Base-by-base conservation (phyloP, 371 early-diverging fungal genomes). In the Rhizopus stolonifer region DNA sequence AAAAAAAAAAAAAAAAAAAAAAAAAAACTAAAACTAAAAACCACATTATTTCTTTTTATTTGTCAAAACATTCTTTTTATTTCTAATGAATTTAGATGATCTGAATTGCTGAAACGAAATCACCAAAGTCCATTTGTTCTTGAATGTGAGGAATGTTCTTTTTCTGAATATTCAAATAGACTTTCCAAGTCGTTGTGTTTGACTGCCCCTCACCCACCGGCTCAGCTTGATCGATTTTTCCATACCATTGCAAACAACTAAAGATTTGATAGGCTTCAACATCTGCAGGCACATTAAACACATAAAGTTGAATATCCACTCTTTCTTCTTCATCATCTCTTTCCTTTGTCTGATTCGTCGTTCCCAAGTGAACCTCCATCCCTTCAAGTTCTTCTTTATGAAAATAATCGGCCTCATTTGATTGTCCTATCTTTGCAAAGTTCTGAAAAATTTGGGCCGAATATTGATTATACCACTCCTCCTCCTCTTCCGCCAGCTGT, bases 231-330 rank as follows among this genome's bases (percentile, higher is more conserved):
- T 36, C 13, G 6, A 50, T 15, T n/a, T 23, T n/a, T 14, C 47
- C 54, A 47, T 39, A 26, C 54, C 54, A 54, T 19, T 14, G 10
- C 6, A 54, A n/a, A 13, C 39, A 11, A 13, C 11, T 26, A 31
- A 29, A 47, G 2, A 54, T 36, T 38, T 39, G 40, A 29, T 54
- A 54, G 9, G 7, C 13, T 14, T 54, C 47, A 3, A 39, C 7
- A 18, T 15, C n/a, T 1, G n/a, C 17, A 2, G 54, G 47, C 10
- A 54, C 47, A 46, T 54, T 38, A 21, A 19, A n/a, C 4, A 54
- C 26, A 13, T 31, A 15, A 15, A 23, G 34, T 9, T 53, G 32
- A 14, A 53, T 15, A 11, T 25, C 36, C 14, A 46, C 17, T 18
- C 36, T 11, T 15, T 36, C 36, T 36, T 36, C 36, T 6, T 36